These are phyloP conservation scores for Spizellomyces sp. DNA, from an alignment of 192 early-diverging fungal genomes.

Conservation along the genomic window DNA sequence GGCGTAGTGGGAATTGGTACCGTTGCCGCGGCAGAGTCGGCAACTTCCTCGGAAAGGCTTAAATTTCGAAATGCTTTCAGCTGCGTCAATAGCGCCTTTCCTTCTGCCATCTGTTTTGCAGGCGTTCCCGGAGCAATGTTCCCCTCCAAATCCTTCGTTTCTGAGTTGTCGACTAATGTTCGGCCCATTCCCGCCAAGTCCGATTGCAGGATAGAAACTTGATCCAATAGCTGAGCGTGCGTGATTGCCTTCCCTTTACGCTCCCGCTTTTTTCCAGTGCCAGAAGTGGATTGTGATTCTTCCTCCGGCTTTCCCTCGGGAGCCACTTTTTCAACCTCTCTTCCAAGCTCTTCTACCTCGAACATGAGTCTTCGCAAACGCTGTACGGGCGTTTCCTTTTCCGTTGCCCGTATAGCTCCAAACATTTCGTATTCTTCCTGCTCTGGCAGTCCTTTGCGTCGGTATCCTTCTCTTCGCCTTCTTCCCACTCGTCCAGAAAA, in stretches of 20 bases:
- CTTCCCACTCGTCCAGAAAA: conserved; percentile 59
- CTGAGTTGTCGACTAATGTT: neutral
- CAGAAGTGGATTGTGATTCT: neutral
- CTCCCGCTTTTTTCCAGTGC: no score
- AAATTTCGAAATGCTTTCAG: conserved; percentile 16
- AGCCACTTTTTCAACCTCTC: conserved; percentile 50
- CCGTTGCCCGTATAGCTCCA: conserved; percentile 58
- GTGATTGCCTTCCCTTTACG: conserved; percentile 2
- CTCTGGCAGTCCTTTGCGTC: conserved; percentile 25
- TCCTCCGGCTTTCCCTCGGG: neutral
- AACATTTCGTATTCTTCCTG: conserved; percentile 30
- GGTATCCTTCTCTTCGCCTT: conserved; percentile 54
- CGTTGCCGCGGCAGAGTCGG: neutral
- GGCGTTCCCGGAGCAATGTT: neutral
- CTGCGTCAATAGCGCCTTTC: conserved; percentile 33
- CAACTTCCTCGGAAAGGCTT: conserved; percentile 12
- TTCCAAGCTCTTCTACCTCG: conserved; percentile 80
- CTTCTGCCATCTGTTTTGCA: conserved; percentile 21
- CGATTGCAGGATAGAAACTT: conserved; percentile 20
- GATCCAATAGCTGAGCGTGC: conserved; percentile 28
- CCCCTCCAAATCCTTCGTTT: no score
- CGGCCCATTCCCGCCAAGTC: conserved; percentile 24
- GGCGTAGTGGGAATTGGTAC: neutral
- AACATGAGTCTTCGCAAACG: conserved; percentile 74
- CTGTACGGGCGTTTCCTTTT: conserved; percentile 75